Evolutionary conservation across 164 flowering plant species (phyloP).

Genomic region (Nelumbo lutea): DNA sequence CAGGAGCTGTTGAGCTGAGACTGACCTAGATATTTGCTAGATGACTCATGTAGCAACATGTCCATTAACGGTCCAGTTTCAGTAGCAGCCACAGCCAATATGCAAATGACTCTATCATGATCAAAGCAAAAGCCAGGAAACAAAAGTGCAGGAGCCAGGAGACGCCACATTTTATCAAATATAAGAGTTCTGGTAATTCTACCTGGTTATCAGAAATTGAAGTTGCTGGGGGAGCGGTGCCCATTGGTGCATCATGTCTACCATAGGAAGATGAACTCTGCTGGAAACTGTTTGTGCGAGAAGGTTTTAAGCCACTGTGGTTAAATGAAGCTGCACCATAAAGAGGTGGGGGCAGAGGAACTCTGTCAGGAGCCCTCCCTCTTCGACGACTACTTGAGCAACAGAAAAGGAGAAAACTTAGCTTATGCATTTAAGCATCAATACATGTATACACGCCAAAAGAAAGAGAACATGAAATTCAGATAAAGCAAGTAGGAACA

Average conservation of each 20-base stretch:
- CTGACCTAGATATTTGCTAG: too few relatives aligned
- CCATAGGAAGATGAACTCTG: slow-evolving; percentile 33
- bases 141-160: background rate
- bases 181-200: background rate
- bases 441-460: background rate
- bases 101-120: background rate
- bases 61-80: too few relatives aligned
- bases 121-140: background rate
- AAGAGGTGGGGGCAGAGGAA: slow-evolving; percentile 71
- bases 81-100: background rate
- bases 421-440: background rate
- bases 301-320: slow-evolving; percentile 28
- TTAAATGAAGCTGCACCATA: slow-evolving; percentile 28
- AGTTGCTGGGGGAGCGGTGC: slow-evolving; percentile 54
- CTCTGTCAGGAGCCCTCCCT: slow-evolving; percentile 42
- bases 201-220: slow-evolving; percentile 24
- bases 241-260: slow-evolving; percentile 18
- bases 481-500: background rate
- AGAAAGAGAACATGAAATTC: background rate
- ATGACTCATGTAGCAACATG: too few relatives aligned
- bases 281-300: slow-evolving; percentile 33
- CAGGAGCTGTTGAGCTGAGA: too few relatives aligned
- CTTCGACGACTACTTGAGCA: slow-evolving; percentile 32
- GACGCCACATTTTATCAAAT: too few relatives aligned
- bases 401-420: background rate